Evolutionary conservation across 768 basidiomycete genomes (phyloP).

Genomic region (Hemileccinum impolitum): DNA sequence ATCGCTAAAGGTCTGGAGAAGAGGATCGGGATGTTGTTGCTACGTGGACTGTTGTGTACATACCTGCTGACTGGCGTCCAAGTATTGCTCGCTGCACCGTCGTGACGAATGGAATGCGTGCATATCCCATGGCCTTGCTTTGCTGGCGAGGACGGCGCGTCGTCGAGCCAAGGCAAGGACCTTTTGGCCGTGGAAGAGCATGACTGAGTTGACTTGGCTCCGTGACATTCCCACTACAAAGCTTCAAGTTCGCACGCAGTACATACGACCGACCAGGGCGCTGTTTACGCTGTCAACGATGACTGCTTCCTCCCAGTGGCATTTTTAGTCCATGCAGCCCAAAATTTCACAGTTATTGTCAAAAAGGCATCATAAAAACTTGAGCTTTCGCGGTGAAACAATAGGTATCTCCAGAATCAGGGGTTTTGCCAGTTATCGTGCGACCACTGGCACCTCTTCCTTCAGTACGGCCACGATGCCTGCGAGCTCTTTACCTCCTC

Average conservation of each 20-base stretch:
- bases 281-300: too few species aligned
- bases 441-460: neutral
- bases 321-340: too few species aligned
- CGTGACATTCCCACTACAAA: too few species aligned
- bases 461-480: constrained; percentile 22
- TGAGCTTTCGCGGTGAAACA: too few species aligned
- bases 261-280: too few species aligned
- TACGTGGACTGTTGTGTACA: neutral
- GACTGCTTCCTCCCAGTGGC: too few species aligned
- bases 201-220: constrained; percentile 3
- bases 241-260: too few species aligned
- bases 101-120: constrained; percentile 42
- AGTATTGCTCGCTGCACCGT: constrained; percentile 34
- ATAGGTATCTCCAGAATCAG: too few species aligned
- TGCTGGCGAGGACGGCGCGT: constrained; percentile 1
- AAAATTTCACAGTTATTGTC: too few species aligned
- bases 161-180: constrained; percentile 3
- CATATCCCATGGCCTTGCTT: constrained; percentile 22
- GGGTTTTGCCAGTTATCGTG: neutral
- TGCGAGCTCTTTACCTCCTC: constrained; percentile 48
- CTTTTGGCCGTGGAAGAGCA: constrained; percentile 14
- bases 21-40: constrained; percentile 1
- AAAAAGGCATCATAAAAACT: too few species aligned
- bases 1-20: constrained; percentile 34
- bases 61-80: constrained; percentile 46